Base-by-base conservation (phyloP, 352 stramenopile genomes). In the Globisporangium cylindrosporum region DNA sequence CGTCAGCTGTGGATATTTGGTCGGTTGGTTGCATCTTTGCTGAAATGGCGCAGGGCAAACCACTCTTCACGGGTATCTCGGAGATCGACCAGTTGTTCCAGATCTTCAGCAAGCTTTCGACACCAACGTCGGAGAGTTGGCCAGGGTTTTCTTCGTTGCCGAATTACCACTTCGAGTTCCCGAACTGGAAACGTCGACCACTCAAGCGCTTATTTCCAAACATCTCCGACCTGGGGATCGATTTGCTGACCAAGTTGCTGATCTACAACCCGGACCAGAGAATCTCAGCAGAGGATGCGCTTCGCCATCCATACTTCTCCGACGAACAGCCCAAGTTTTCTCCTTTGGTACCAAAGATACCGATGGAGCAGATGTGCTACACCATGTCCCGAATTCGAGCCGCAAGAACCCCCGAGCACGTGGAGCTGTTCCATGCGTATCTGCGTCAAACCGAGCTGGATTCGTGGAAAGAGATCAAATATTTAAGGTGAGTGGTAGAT, bases 1-100 rank as follows among this genome's bases (percentile, higher is more conserved):
- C 86, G 7, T 88, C 84, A 0, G 82, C 86, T 6, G 86, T 98
- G 29, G 94, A 98, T 66, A 98, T 98, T 61, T 98, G 93, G 94
- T 98, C 80, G 25, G 83, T 96, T 25, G 98, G 98, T 2, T 99
- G 96, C 69, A 99, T 99, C 48, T 98, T 99, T 77, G 98, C 96
- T 4, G 98, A 99, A 77, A 98, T 99, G 88, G 91, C 98, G 43
- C 88, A 90, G 49, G 77, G 77, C 36, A 88, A 91, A 34, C 88
- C 88, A 25, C 78, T 97, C 0, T 97, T 98, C 59, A 91, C 76
- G 4, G 80, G 79, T 59, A 88, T 89, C 60, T 92, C 78, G 14
- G 77, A 95, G 70, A 93, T 95, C 59, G 88, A 95, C 54, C 88
- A 95, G 67, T 72, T 95, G 7, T 93, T 93, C 72, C 85, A 93